phyloP scores from a whole-genome alignment of 768 basidiomycete species.

The Amanita muscaria region DNA sequence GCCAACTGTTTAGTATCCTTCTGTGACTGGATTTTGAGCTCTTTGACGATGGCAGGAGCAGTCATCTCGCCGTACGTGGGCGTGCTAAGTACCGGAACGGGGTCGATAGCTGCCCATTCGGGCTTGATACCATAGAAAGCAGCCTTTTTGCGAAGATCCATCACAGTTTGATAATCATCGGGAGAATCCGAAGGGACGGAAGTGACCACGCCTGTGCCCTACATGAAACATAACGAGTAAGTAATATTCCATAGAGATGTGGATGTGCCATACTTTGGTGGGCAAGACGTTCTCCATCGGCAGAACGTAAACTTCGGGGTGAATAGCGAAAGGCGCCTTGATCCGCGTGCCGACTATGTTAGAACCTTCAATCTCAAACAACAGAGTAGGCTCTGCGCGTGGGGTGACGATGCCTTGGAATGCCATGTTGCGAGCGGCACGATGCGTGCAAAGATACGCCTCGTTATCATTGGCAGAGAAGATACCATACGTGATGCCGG shows the following conservation, averaged over 20 bases:
- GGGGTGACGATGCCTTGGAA: conserved; percentile 80
- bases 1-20: conserved; percentile 89
- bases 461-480: conserved; percentile 83
- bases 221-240: background rate
- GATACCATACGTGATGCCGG: conserved; percentile 84
- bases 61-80: conserved; percentile 90
- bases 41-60: conserved; percentile 73
- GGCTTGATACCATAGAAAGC: conserved; percentile 94
- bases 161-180: conserved; percentile 86
- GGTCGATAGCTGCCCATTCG: conserved; percentile 76
- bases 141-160: conserved; percentile 91
- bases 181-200: conserved; percentile 98
- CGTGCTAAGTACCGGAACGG: conserved; percentile 81
- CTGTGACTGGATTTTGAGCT: conserved; percentile 91
- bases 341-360: conserved; percentile 83
- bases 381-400: conserved; percentile 62
- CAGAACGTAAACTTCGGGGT: conserved; percentile 85
- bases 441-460: conserved; percentile 81
- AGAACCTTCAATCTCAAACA: conserved; percentile 71
- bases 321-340: conserved; percentile 75
- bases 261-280: conserved; percentile 56
- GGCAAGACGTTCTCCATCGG: conserved; percentile 98
- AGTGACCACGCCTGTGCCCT: conserved; percentile 97
- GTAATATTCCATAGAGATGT: background rate
- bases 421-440: conserved; percentile 95